Evolutionary conservation across 2,329 filamentous ascomycete species (phyloP).

Genomic region (Fusarium sp.): DNA sequence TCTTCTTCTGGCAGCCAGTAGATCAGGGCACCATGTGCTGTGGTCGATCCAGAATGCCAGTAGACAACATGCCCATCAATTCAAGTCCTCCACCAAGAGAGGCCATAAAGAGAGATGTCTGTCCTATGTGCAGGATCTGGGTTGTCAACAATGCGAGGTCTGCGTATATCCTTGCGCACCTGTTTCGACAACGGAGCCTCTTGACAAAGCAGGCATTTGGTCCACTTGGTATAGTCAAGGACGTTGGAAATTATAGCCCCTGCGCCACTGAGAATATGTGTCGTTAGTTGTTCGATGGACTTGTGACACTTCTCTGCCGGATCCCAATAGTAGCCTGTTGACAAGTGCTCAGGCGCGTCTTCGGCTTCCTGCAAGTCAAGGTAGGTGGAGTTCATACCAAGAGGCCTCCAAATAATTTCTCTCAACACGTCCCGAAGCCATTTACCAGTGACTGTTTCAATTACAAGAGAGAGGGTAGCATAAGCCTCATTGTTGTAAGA

Average conservation of each 20-base stretch:
- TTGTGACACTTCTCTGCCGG: conserved; percentile 36
- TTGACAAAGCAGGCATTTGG: conserved; percentile 56
- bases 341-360: conserved; percentile 45
- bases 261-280: conserved; percentile 49
- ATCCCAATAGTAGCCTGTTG: conserved; percentile 55
- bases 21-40: conserved; percentile 42
- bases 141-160: conserved; percentile 46
- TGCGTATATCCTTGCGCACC: conserved; percentile 45
- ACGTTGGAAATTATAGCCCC: conserved; percentile 58
- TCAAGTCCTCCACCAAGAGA: conserved; percentile 45
- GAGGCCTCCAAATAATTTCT: conserved; percentile 54
- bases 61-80: conserved; percentile 44
- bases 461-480: conserved; percentile 54
- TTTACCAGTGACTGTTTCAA: conserved; percentile 54
- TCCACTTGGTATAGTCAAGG: conserved; percentile 62
- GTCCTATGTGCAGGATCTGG: conserved; percentile 1
- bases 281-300: conserved; percentile 39
- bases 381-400: conserved; percentile 58
- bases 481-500: conserved; percentile 65
- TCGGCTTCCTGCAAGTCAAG: conserved; percentile 44
- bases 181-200: conserved; percentile 35
- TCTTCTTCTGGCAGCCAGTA: conserved; percentile 48
- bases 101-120: conserved; percentile 41
- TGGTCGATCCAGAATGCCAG: conserved; percentile 45
- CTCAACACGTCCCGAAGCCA: conserved; percentile 54